Evolutionary conservation across 2,329 filamentous ascomycete genomes (phyloP), one percentile per base, ranked within the genome.

Genomic region (Salinomyces thailandicus): DNA sequence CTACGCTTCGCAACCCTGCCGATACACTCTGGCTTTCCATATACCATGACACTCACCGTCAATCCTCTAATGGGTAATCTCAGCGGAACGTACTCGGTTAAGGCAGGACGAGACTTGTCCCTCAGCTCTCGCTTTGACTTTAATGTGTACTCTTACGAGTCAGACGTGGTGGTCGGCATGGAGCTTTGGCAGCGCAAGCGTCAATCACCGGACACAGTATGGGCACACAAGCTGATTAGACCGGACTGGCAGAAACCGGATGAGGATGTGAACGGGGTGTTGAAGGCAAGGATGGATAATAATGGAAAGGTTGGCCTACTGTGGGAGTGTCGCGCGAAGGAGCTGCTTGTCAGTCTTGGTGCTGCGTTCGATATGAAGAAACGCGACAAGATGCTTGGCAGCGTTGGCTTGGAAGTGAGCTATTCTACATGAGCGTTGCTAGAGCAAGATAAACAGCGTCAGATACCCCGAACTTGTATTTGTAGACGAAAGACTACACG

Each of bases 121-220:
- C 72, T 98, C 33, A 91, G 86, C 45, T 93, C 86, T 15, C 78
- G 82, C 33, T 89, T 96, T 63, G 86, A 93, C 55, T 98, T 98
- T 63, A 98, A 98, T 54, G 82, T 95, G 33, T 96, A 95, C 63
- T 94, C 85, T 57, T 98, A 95, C 66, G 91, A 98, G 66, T 94
- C 85, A 55, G 83, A 91, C 40, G 81, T 94, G 69, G 80, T 86
- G 17, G 73, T 96, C 16, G 91, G 91, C 11, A 84, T 85, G 64
- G 91, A 98, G 64, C 67, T 96, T 29, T 98, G 91, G 50, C 78
- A 84, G 53, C 80, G 53, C 5, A 48, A 50, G 36, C 41, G 48
- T 22, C 20, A 37, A 2, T 52, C 54, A 33, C 56, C 55, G 43
- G 61, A 59, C 46, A 58, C 64, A 35, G 64, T 63, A 18, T 66